A percentile compares a stretch with the other conserved stretches of the same genome.
phyloP scores from a whole-genome alignment of 1,284 basidiomycete genomes.

The Pseudozyma tsukubaensis region DNA sequence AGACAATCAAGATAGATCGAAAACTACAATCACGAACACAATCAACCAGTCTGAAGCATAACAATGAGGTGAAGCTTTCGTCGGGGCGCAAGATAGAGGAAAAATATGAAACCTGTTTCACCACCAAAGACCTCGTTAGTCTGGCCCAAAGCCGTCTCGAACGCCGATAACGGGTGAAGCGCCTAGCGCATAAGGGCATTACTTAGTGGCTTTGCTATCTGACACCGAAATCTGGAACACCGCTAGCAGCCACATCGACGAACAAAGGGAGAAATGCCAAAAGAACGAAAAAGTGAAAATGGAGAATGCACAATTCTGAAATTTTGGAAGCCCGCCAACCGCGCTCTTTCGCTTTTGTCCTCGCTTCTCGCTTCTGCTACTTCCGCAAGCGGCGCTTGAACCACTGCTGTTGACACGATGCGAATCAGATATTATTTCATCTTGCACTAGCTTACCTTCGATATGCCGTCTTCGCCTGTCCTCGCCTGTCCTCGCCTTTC shows the following conservation, averaged over 20 bases:
- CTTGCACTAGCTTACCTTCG: not conserved
- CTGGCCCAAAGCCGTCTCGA: not conserved
- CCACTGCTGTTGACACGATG: not conserved
- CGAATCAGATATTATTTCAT: not conserved
- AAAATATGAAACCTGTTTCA: slow-evolving; percentile 16
- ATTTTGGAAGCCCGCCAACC: slow-evolving; percentile 15
- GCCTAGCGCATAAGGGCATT: not conserved
- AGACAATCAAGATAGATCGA: too few relatives aligned
- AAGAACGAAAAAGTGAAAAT: not conserved
- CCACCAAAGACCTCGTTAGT: slow-evolving; percentile 4
- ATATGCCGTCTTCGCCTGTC: too few relatives aligned
- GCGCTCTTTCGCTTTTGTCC: slow-evolving; percentile 1
- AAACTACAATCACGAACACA: too few relatives aligned
- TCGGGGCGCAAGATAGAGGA: slow-evolving; percentile 12
- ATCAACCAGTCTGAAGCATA: too few relatives aligned
- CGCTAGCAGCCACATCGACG: slow-evolving; percentile 8
- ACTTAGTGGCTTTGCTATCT: slow-evolving; percentile 2
- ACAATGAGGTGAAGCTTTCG: not conserved
- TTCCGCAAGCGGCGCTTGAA: slow-evolving; percentile 4
- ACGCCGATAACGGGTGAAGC: not conserved
- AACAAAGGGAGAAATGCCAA: not conserved
- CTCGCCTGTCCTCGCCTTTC: not conserved
- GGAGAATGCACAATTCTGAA: not conserved
- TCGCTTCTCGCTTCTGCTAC: not conserved
- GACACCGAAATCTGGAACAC: slow-evolving; percentile 20